Percentiles rank a stretch among this genome's conserved stretches.
These are phyloP conservation scores for Pseudopediastrum boryanum DNA, from an alignment of 139 green algal genomes.

Conservation along the genomic window DNA sequence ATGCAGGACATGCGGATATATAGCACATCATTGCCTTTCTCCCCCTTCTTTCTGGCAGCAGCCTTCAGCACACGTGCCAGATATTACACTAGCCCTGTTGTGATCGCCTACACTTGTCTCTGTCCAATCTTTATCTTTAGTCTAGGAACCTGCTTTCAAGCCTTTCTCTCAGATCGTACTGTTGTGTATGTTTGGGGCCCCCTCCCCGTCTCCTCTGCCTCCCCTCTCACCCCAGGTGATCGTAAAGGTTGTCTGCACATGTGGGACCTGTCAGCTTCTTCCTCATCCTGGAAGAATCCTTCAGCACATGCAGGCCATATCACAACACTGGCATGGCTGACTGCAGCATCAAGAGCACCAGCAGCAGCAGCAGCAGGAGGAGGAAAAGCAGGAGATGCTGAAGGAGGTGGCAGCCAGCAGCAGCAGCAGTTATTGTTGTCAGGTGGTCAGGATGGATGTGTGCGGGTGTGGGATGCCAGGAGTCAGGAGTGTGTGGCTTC, in stretches of 20 bases:
- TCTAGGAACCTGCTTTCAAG: not conserved
- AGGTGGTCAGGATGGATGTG: constrained; percentile 62
- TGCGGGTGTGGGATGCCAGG: constrained; percentile 60
- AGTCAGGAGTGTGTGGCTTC: constrained; percentile 42
- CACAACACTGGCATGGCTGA: constrained; percentile 70
- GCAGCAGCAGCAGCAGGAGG: not conserved
- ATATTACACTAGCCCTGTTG: not conserved
- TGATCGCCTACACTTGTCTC: not conserved
- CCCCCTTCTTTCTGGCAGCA: too few relatives aligned
- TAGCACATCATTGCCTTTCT: too few relatives aligned
- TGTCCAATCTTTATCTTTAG: not conserved
- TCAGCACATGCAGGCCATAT: constrained; percentile 71
- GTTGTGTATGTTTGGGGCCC: not conserved
- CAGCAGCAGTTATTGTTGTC: constrained; percentile 27
- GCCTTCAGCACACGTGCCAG: too few relatives aligned
- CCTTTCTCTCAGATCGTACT: not conserved
- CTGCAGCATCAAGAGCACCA: constrained; percentile 4
- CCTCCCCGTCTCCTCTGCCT: too few relatives aligned
- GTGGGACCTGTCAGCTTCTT: constrained; percentile 56
- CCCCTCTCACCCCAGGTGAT: constrained; percentile 66
- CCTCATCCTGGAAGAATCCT: constrained; percentile 46
- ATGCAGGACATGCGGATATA: too few relatives aligned
- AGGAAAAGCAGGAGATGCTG: not conserved
- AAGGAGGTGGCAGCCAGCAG: not conserved
- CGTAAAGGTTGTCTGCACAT: constrained; percentile 62